These are phyloP conservation scores for Fusarium staphyleae DNA, from an alignment of 2,329 filamentous ascomycete genomes.

Conservation along the genomic window DNA sequence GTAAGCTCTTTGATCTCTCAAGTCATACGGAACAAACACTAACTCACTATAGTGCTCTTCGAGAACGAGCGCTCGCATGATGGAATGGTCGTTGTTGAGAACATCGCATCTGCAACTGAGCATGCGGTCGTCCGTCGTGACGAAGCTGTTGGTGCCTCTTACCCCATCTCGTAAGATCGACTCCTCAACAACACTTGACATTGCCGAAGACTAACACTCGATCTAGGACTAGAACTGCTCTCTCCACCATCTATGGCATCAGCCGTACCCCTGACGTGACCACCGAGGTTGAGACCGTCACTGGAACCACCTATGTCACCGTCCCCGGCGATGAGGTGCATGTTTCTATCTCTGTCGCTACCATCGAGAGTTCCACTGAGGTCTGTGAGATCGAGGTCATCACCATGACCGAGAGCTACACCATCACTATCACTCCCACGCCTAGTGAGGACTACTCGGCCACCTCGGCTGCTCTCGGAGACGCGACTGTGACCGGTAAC, in stretches of 20 bases:
- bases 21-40: slow-evolving; percentile 3
- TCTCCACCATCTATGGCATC: slow-evolving; percentile 46
- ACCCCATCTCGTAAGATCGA: slow-evolving; percentile 47
- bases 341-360: slow-evolving; percentile 36
- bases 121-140: slow-evolving; percentile 24
- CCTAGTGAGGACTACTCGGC: slow-evolving; percentile 22
- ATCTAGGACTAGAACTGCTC: slow-evolving; percentile 45
- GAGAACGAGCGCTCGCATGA: background rate
- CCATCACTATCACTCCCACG: slow-evolving; percentile 40
- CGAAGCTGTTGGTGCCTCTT: slow-evolving; percentile 31
- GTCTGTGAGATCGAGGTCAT: slow-evolving; percentile 33
- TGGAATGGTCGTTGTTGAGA: background rate
- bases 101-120: background rate
- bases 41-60: slow-evolving; percentile 10
- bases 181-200: background rate
- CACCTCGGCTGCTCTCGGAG: slow-evolving; percentile 32
- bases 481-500: slow-evolving; percentile 39
- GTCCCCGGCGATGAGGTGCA: slow-evolving; percentile 37
- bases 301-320: slow-evolving; percentile 42
- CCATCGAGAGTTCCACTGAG: slow-evolving; percentile 35
- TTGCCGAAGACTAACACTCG: slow-evolving; percentile 10
- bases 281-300: slow-evolving; percentile 37
- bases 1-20: slow-evolving; percentile 23
- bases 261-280: slow-evolving; percentile 26
- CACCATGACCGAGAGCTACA: slow-evolving; percentile 40